phyloP scores from a whole-genome alignment of 1,284 basidiomycete species.

The Xanthoconium separans region DNA sequence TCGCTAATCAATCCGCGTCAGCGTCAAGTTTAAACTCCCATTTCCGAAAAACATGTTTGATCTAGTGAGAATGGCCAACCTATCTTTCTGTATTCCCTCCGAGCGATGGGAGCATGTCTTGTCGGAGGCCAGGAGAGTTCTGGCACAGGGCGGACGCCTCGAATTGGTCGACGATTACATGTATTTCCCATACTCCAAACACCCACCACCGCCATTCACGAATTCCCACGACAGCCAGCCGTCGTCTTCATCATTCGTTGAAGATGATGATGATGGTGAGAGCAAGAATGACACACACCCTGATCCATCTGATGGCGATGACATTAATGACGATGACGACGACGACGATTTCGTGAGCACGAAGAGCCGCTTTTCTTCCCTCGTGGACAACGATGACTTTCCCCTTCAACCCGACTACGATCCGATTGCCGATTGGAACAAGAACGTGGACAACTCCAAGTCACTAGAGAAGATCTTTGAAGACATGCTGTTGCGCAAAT shows the following conservation, averaged over 20 bases:
- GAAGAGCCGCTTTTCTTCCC: conserved; percentile 29
- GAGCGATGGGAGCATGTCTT: conserved; percentile 59
- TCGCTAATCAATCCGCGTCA: conserved; percentile 30
- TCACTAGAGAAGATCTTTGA: conserved; percentile 52
- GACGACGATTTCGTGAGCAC: conserved; percentile 35
- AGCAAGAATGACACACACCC: conserved; percentile 4
- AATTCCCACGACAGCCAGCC: conserved; percentile 3
- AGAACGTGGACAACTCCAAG: conserved; percentile 36
- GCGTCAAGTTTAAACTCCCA: conserved; percentile 54
- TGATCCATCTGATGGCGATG: conserved; percentile 7
- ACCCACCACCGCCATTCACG: conserved; percentile 13
- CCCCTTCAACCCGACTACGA: conserved; percentile 17
- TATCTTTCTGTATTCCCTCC: conserved; percentile 58
- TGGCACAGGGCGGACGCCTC: conserved; percentile 57
- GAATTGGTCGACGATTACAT: conserved; percentile 73
- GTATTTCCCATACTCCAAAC: conserved; percentile 53
- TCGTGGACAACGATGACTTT: conserved; percentile 16
- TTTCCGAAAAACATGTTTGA: conserved; percentile 64
- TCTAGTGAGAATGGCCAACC: conserved; percentile 66
- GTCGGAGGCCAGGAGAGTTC: conserved; percentile 56
- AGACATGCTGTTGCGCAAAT: conserved; percentile 50
- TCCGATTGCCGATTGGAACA: conserved; percentile 36
- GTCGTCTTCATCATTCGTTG: conserved; percentile 17
- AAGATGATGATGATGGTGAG: conserved; percentile 7
- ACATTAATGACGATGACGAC: conserved; percentile 9